phyloP scores from a whole-genome alignment of 2,329 filamentous ascomycete genomes.

The Trichoderma asperellum region DNA sequence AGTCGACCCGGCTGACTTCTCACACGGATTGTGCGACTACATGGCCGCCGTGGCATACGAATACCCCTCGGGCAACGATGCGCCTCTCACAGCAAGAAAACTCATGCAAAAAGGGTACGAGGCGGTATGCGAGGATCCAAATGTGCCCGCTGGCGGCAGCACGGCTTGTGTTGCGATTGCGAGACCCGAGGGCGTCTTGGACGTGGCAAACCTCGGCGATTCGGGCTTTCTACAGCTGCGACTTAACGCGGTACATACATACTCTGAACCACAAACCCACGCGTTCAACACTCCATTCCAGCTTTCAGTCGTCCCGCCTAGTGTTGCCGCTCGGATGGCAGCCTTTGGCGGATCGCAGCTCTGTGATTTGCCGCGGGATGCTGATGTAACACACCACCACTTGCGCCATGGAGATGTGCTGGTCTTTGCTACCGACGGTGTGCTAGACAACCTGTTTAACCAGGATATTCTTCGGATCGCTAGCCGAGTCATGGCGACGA shows the following conservation, averaged over 20 bases:
- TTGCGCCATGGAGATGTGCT: constrained; percentile 90
- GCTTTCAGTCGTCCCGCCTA: constrained; percentile 82
- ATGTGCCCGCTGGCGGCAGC: constrained; percentile 81
- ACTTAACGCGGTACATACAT: constrained; percentile 80
- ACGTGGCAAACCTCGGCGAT: constrained; percentile 93
- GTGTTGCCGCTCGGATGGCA: constrained; percentile 76
- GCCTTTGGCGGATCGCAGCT: constrained; percentile 83
- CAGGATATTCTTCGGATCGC: constrained; percentile 85
- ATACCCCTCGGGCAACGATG: constrained; percentile 47
- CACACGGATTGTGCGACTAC: constrained; percentile 88
- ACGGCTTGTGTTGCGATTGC: constrained; percentile 89
- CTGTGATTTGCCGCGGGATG: constrained; percentile 81
- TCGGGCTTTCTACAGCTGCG: constrained; percentile 89
- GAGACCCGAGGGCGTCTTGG: constrained; percentile 71
- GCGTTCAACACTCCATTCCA: constrained; percentile 98
- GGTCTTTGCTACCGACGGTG: constrained; percentile 91
- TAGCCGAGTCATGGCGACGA: constrained; percentile 72
- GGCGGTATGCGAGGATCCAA: constrained; percentile 72
- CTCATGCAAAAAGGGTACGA: constrained; percentile 87
- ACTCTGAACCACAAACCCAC: constrained; percentile 87
- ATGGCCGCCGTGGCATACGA: constrained; percentile 79
- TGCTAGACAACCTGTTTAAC: constrained; percentile 93
- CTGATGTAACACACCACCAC: constrained; percentile 74
- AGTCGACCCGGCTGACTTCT: constrained; percentile 93
- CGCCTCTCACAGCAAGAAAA: constrained; percentile 62